Percentiles rank a stretch among this genome's conserved stretches.
Conservation (phyloP, 345 rosid species). For the Aethionema arabicum region DNA sequence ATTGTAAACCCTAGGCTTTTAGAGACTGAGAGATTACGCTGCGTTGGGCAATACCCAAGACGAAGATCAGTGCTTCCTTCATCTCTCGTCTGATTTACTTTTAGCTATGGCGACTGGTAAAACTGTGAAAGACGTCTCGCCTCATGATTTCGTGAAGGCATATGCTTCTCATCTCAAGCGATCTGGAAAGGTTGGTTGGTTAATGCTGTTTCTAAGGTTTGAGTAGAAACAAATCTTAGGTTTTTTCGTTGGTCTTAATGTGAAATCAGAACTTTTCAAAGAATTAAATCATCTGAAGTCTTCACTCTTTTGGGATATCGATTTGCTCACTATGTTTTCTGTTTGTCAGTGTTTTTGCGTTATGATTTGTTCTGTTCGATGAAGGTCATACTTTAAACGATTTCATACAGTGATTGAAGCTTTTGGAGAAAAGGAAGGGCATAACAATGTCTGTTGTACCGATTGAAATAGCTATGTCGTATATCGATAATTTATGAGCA, state of each 20-base stretch:
- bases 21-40: conserved; percentile 34
- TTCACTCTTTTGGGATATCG: not conserved
- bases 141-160: conserved; percentile 85
- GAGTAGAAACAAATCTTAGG: not conserved
- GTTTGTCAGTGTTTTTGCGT: not conserved
- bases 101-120: conserved; percentile 54
- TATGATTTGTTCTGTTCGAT: not conserved
- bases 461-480: not conserved
- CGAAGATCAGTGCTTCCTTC: conserved; percentile 15
- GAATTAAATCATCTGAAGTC: not conserved
- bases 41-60: conserved; percentile 6
- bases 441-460: not conserved
- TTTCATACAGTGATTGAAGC: not conserved
- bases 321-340: not conserved
- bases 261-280: not conserved
- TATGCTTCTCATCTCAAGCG: conserved; percentile 84
- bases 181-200: conserved; percentile 75
- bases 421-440: too few relatives aligned
- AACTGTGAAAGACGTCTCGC: conserved; percentile 79
- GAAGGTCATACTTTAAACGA: too few relatives aligned
- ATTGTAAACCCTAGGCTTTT: conserved; percentile 36
- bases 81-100: conserved; percentile 8
- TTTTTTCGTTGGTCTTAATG: not conserved
- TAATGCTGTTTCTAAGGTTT: not conserved
- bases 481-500: not conserved